Evolutionary conservation across 306 rosid species (phyloP), one percentile per base, ranked within the genome.

Genomic region (Neltuma alba): DNA sequence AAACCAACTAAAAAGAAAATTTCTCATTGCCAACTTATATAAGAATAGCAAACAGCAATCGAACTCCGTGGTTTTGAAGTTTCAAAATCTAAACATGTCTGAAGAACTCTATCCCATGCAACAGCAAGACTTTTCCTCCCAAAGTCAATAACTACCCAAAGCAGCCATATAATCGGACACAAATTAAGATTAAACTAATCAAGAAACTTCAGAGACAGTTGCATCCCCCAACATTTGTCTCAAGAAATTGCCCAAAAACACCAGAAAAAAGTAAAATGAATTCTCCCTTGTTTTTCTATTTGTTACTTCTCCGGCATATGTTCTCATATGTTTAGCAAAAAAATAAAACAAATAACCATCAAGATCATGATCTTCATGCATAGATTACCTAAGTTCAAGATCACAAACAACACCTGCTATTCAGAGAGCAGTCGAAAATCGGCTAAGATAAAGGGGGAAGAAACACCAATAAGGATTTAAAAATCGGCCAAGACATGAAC

Each of bases 171-270:
- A 71, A 78, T 57, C 74, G 37, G 69, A 57, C 4, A 72, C 66
- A 73, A 73, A 45, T 58, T 41, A 76, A 80, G 85, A 86, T 80
- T 86, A 79, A 83, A 76, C 61, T 57, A 45, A 18, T 25, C 45
- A 54, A 58, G 48, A 28, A 54, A 78, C 31, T 23, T 18, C 42
- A 84, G 77, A 42, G 70, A 38, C 45, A 69, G 77, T 72, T 76
- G 78, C 75, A 65, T 72, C 80, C 62, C 52, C 60, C 63, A 28
- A 7, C 79, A 81, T 66, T 75, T 70, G 76, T 64, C 60, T 37
- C 16, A 68, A 23, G 30, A 55, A 66, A n/a, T 6, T 2, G 33
- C 41, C 64, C 7, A 9, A 33, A 37, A 70, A 21, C 57, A 6
- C 20, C 1, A 7, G 14, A 25, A 61, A 74, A 74, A 23, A 1